A percentile compares a stretch with the other conserved stretches of the same genome.
These are phyloP conservation scores for Pseudocercospora cruenta DNA, from an alignment of 2,329 filamentous ascomycete species.

Conservation along the genomic window DNA sequence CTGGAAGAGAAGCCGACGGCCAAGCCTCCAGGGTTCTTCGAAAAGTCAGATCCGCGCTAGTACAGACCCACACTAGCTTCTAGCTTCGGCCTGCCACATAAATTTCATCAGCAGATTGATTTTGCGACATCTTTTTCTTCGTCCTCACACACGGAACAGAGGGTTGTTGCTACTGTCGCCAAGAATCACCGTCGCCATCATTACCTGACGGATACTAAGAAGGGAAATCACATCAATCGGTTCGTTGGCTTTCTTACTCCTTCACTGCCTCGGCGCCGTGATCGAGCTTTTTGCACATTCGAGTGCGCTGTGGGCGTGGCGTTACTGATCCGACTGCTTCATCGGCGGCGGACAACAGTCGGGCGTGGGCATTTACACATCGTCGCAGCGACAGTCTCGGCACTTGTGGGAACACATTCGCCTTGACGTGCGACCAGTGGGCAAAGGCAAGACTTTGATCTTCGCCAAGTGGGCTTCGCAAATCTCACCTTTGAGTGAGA, in stretches of 20 bases:
- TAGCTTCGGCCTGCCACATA: background rate
- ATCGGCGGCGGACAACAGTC: slow-evolving; percentile 27
- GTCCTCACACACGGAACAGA: slow-evolving; percentile 7
- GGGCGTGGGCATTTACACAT: slow-evolving; percentile 31
- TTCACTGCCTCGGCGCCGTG: slow-evolving; percentile 32
- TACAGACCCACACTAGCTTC: background rate
- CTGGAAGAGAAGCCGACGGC: background rate
- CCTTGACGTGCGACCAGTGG: slow-evolving; percentile 52
- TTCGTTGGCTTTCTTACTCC: slow-evolving; percentile 34
- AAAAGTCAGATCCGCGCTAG: slow-evolving; percentile 11
- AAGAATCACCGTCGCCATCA: slow-evolving; percentile 14
- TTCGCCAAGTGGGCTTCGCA: slow-evolving; percentile 36
- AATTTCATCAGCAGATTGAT: background rate
- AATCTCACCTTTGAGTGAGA: slow-evolving; percentile 30
- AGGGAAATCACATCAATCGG: slow-evolving; percentile 24
- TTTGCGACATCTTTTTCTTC: slow-evolving; percentile 7
- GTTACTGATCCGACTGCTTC: slow-evolving; percentile 26
- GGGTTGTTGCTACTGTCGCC: slow-evolving; percentile 21
- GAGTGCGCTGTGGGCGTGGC: slow-evolving; percentile 31
- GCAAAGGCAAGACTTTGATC: slow-evolving; percentile 43
- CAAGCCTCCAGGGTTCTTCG: background rate
- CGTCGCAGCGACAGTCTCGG: slow-evolving; percentile 44
- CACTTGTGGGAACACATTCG: slow-evolving; percentile 56
- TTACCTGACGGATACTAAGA: background rate
- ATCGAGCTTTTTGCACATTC: slow-evolving; percentile 29